Percentiles rank a stretch among this genome's conserved stretches.
These are phyloP conservation scores for Candida arabinofermentans DNA, from an alignment of 805 yeast species.

Conservation along the genomic window DNA sequence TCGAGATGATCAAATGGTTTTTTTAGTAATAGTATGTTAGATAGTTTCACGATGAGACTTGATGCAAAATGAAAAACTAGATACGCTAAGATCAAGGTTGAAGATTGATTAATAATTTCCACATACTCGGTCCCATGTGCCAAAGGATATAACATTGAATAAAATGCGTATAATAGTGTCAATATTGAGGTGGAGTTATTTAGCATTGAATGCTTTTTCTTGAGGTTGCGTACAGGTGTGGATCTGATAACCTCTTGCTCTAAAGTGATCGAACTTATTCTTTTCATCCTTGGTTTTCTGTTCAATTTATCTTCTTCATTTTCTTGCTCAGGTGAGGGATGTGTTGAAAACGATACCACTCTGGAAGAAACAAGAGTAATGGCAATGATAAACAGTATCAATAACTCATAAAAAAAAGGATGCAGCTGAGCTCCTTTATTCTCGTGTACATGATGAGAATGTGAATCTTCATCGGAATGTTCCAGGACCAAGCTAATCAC, in stretches of 20 bases:
- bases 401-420: conserved; percentile 26
- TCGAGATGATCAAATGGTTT: conserved; percentile 43
- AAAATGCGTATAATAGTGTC: conserved; percentile 33
- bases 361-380: conserved; percentile 35
- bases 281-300: conserved; percentile 14
- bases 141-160: conserved; percentile 29
- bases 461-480: conserved; percentile 21
- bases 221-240: conserved; percentile 4
- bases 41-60: conserved; percentile 44
- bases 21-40: conserved; percentile 49
- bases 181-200: conserved; percentile 42
- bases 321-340: conserved; percentile 1
- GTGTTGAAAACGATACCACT: conserved; percentile 11
- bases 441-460: conserved; percentile 28
- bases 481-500: conserved; percentile 41
- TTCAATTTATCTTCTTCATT: conserved; percentile 1
- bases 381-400: conserved; percentile 21
- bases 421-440: conserved; percentile 19
- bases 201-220: conserved; percentile 17
- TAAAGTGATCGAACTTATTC: conserved; percentile 26
- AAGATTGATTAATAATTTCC: conserved; percentile 19
- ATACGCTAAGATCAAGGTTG: conserved; percentile 24
- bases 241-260: conserved; percentile 20
- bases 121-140: conserved; percentile 18
- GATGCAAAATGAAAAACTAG: conserved; percentile 24